Percentiles rank a stretch among this genome's conserved stretches.
phyloP scores from a whole-genome alignment of 2,329 filamentous ascomycete species.

The Trichoderma afroharzianum region DNA sequence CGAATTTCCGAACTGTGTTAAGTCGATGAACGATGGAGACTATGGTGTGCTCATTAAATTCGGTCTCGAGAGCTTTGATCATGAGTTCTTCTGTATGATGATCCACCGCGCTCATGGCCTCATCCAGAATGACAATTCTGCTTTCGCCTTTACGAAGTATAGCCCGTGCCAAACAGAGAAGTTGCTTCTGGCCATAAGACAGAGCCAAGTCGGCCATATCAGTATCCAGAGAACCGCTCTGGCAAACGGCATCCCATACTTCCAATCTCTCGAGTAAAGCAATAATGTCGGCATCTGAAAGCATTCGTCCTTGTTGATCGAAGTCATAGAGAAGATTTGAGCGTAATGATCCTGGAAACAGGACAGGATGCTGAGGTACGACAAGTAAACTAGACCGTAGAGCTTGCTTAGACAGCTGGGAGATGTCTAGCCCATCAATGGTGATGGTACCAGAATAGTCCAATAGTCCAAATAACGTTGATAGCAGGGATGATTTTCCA shows the following conservation, averaged over 20 bases:
- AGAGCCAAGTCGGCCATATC: slow-evolving; percentile 18
- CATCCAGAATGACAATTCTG: slow-evolving; percentile 37
- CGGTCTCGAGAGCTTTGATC: slow-evolving; percentile 18
- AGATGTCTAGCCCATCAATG: slow-evolving; percentile 41
- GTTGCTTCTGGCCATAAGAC: slow-evolving; percentile 25
- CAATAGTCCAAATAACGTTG: slow-evolving; percentile 37
- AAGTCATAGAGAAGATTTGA: slow-evolving; percentile 5
- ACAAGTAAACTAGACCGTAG: slow-evolving; percentile 45
- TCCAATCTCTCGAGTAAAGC: slow-evolving; percentile 7
- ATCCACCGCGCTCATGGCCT: slow-evolving; percentile 29
- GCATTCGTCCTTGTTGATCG: slow-evolving; percentile 37
- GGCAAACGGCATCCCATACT: slow-evolving; percentile 19
- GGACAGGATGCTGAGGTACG: slow-evolving; percentile 47
- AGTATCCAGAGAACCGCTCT: slow-evolving; percentile 20
- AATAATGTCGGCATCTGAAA: background rate
- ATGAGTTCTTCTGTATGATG: slow-evolving; percentile 15
- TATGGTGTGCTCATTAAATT: slow-evolving; percentile 25
- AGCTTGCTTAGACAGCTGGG: slow-evolving; percentile 34
- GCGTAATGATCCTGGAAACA: slow-evolving; percentile 41
- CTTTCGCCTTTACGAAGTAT: slow-evolving; percentile 26
- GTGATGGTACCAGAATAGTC: slow-evolving; percentile 33
- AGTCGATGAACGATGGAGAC: slow-evolving; percentile 28
- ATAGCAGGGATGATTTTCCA: slow-evolving; percentile 32
- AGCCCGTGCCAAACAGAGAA: slow-evolving; percentile 23
- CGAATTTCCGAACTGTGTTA: slow-evolving; percentile 2